Evolutionary conservation across 768 basidiomycete species (phyloP), one percentile per base, ranked within the genome.

Genomic region (Trametes cingulata): DNA sequence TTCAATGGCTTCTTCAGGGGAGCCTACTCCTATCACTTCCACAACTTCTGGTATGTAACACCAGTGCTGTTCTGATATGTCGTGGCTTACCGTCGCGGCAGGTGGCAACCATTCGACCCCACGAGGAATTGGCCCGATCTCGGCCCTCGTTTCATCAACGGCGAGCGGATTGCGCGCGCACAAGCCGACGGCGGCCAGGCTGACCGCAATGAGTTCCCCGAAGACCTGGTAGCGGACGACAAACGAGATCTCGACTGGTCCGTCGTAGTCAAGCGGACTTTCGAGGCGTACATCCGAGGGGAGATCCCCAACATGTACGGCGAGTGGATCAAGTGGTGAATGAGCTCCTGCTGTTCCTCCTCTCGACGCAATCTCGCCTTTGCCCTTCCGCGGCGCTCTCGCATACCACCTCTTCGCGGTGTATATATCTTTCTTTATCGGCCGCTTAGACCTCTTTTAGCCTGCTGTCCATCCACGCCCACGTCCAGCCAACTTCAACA

Each of bases 41-140:
- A 98, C 71, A 95, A 95, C 71, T 91, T 85, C 75, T 95, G 93
- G 93, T 91, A 55, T 71, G n/a, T 7, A 3, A 46, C 54, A 39
- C 60, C 48, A 12, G 41, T 35, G 52, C 64, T 33, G 47, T 35
- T 35, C n/a, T 35, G 14, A 19, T 24, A 13, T 27, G 8, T 24
- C 54, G 37, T 17, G 19, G 19, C 24, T 42, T 20, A 20, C 24
- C 7, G 7, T 6, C 17, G 60, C 17, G 22, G 13, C 65, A 95
- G 95, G 95, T 97, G 96, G 96, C 87, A 90, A 64, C 91, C 95
- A 5, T 97, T 98, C 67, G 96, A 99, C 73, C 82, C 91, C 0
- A 75, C 84, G 8, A 87, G 95, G n/a, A 95, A 98, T 71, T 98
- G 87, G 86, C 96, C 96, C 2, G 96, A 98, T 70, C 82, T 98